These are phyloP conservation scores for Populus alba DNA, from an alignment of 345 rosid genomes.

Conservation along the genomic window DNA sequence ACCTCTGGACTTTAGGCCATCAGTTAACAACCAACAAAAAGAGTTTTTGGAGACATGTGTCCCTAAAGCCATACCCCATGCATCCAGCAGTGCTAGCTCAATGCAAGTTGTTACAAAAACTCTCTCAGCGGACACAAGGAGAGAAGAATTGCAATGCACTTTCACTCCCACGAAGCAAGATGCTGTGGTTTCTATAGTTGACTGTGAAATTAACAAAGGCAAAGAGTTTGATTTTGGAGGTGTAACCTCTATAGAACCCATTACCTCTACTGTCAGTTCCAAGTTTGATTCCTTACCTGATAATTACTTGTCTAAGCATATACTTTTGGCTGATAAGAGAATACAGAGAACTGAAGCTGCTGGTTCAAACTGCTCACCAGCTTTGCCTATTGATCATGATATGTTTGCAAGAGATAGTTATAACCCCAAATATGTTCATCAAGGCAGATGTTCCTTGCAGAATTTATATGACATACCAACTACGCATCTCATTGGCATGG, in stretches of 20 bases:
- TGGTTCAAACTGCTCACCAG: conserved; percentile 25
- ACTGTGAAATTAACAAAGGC: conserved; percentile 26
- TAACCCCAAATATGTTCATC: conserved; percentile 6
- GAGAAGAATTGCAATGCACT: conserved; percentile 10
- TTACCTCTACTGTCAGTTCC: conserved; percentile 27
- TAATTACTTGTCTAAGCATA: conserved; percentile 18
- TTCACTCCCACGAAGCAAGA: conserved; percentile 29
- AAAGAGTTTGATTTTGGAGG: conserved; percentile 26
- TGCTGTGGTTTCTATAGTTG: conserved; percentile 27
- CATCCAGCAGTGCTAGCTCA: background rate
- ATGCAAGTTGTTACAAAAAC: conserved; percentile 10
- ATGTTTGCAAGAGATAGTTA: conserved; percentile 4
- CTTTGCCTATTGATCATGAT: conserved; percentile 21
- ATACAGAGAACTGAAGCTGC: conserved; percentile 20
- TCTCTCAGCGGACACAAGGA: background rate
- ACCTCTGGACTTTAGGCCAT: conserved; percentile 5
- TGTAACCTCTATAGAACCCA: conserved; percentile 18
- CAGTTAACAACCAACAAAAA: conserved; percentile 1
- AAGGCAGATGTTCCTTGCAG: conserved; percentile 17
- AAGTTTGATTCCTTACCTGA: conserved; percentile 8
- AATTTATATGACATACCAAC: conserved; percentile 16
- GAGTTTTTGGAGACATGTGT: conserved; percentile 6
- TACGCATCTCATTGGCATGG: conserved; percentile 25
- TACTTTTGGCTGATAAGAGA: conserved; percentile 25
- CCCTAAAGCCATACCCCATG: conserved; percentile 7